Percentiles rank a stretch among this genome's conserved stretches.
phyloP scores from a whole-genome alignment of 495 filamentous ascomycete genomes.

The Tirmania nivea region DNA sequence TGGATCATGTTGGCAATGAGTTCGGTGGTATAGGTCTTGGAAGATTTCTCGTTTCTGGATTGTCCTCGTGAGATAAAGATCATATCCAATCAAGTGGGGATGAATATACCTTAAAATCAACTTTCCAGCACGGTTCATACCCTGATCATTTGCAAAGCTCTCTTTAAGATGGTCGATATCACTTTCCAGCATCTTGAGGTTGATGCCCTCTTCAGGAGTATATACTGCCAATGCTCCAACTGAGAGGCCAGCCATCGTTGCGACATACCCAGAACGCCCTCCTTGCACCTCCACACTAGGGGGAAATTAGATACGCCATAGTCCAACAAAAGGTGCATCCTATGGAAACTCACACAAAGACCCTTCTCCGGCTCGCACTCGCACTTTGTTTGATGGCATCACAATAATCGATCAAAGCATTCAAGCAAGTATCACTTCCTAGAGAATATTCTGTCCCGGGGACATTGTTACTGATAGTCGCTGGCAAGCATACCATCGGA shows the following conservation, averaged over 20 bases:
- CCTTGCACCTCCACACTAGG: conserved; percentile 77
- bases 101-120: conserved; percentile 43
- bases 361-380: conserved; percentile 69
- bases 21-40: conserved; percentile 71
- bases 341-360: conserved; percentile 41
- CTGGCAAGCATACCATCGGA: conserved; percentile 75
- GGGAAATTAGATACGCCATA: neutral
- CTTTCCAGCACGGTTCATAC: conserved; percentile 78
- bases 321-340: no score
- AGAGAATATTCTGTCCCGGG: conserved; percentile 94
- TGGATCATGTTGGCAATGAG: conserved; percentile 89
- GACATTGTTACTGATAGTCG: conserved; percentile 98
- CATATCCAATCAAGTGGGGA: neutral
- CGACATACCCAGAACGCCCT: conserved; percentile 81
- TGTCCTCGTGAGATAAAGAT: neutral
- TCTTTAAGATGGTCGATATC: conserved; percentile 82
- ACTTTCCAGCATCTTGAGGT: conserved; percentile 70
- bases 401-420: conserved; percentile 89
- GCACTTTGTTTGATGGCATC: conserved; percentile 95
- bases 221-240: conserved; percentile 93
- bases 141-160: conserved; percentile 65
- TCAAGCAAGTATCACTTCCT: conserved; percentile 90
- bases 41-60: conserved; percentile 65
- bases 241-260: conserved; percentile 67
- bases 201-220: conserved; percentile 90